Evolutionary conservation across 768 basidiomycete genomes (phyloP).

Genomic region (Hygrophoropsis aurantiaca): DNA sequence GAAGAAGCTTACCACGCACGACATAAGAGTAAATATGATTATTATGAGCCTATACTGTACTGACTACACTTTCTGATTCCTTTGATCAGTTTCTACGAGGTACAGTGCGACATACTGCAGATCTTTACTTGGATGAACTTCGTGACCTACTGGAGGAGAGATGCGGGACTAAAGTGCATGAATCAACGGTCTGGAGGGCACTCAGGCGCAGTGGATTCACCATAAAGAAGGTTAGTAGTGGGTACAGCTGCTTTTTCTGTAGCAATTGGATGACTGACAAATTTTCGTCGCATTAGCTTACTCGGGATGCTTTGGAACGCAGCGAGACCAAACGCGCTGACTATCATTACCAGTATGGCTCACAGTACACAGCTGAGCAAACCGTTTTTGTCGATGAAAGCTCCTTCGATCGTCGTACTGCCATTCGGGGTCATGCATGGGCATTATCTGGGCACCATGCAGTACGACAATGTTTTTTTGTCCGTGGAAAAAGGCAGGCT

Average conservation of each 20-base stretch:
- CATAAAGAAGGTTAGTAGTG: conserved; percentile 21
- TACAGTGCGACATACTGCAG: background rate
- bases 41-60: no score
- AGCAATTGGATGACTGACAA: background rate
- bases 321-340: conserved; percentile 10
- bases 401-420: conserved; percentile 15
- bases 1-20: no score
- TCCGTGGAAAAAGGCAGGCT: conserved; percentile 2
- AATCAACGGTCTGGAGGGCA: conserved; percentile 16
- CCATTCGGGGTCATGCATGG: conserved; percentile 18
- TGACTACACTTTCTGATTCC: no score
- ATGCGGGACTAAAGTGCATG: conserved; percentile 3
- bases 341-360: conserved; percentile 4
- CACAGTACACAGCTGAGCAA: conserved; percentile 11
- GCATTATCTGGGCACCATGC: conserved; percentile 16
- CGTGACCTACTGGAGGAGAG: conserved; percentile 6
- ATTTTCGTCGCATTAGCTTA: conserved; percentile 6
- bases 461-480: conserved; percentile 12
- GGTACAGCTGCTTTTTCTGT: no score
- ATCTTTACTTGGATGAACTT: conserved; percentile 17
- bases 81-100: no score
- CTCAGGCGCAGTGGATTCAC: conserved; percentile 16
- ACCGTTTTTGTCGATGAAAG: conserved; percentile 26
- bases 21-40: no score
- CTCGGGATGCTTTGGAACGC: conserved; percentile 10